A percentile compares a stretch with the other conserved stretches of the same genome.
These are phyloP conservation scores for Lasiosphaeria miniovina DNA, from an alignment of 495 filamentous ascomycete genomes.

Conservation along the genomic window DNA sequence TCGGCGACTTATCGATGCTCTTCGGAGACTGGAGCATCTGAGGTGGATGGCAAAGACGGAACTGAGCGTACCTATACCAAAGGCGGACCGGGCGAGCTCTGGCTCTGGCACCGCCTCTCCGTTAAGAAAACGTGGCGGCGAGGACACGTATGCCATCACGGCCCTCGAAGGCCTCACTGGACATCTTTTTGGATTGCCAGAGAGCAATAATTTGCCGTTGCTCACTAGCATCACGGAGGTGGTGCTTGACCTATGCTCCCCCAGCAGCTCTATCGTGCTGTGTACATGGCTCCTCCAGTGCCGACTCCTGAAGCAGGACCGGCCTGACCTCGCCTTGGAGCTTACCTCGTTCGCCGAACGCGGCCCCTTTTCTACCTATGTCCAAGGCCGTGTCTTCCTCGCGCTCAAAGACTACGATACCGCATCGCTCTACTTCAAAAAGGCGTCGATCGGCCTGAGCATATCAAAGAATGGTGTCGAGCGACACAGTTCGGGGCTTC, in stretches of 20 bases:
- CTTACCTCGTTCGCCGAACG: slow-evolving; percentile 65
- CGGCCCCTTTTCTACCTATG: slow-evolving; percentile 74
- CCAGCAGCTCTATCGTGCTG: slow-evolving; percentile 50
- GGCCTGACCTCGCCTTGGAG: slow-evolving; percentile 71
- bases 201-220: slow-evolving; percentile 33
- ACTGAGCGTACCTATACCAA: slow-evolving; percentile 39
- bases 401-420: slow-evolving; percentile 65
- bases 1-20: slow-evolving; percentile 57
- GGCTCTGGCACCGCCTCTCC: slow-evolving; percentile 28
- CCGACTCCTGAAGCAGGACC: slow-evolving; percentile 63
- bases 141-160: slow-evolving; percentile 44
- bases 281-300: slow-evolving; percentile 59
- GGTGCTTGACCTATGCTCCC: slow-evolving; percentile 52
- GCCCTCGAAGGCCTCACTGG: slow-evolving; percentile 49
- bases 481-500: slow-evolving; percentile 54
- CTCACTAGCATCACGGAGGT: slow-evolving; percentile 50
- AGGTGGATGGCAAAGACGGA: slow-evolving; percentile 71
- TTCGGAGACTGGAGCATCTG: slow-evolving; percentile 74
- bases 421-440: slow-evolving; percentile 76
- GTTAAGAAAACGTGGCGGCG: slow-evolving; percentile 29
- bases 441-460: slow-evolving; percentile 76
- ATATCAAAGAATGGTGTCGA: slow-evolving; percentile 30
- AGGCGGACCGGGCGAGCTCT: slow-evolving; percentile 25
- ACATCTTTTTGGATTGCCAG: slow-evolving; percentile 47
- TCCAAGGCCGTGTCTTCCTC: slow-evolving; percentile 78